Percentiles rank a stretch among this genome's conserved stretches.
phyloP scores from a whole-genome alignment of 768 basidiomycete genomes.

The Sarcomyxa edulis region DNA sequence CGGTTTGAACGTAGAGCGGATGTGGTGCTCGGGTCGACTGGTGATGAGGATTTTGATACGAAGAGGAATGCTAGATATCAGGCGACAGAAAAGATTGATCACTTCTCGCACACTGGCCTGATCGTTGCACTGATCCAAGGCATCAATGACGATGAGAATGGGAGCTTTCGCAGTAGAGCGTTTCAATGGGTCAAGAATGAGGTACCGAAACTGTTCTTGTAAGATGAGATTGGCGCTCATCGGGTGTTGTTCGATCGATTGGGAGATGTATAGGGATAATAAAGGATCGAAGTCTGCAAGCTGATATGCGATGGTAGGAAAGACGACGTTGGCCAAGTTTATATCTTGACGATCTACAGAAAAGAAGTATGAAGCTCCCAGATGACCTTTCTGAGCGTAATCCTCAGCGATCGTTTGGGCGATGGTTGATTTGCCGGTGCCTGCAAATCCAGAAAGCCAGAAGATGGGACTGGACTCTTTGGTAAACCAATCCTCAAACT shows the following conservation, averaged over 20 bases:
- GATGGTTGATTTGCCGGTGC: slow-evolving; percentile 5
- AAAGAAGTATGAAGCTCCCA: slow-evolving; percentile 5
- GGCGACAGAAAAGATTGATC: not conserved
- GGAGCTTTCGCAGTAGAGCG: not conserved
- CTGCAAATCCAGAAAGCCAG: slow-evolving; percentile 4
- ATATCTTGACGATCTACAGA: slow-evolving; percentile 1
- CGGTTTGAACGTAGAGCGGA: not conserved
- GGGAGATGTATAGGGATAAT: not conserved
- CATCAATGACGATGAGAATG: slow-evolving; percentile 6
- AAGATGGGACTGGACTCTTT: not conserved
- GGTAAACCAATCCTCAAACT: not conserved
- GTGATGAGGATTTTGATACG: slow-evolving; percentile 3
- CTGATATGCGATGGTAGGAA: slow-evolving; percentile 6
- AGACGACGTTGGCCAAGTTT: not conserved
- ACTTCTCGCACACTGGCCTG: not conserved
- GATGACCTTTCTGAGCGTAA: not conserved
- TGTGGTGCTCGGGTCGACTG: slow-evolving; percentile 2
- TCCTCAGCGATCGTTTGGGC: slow-evolving; percentile 3
- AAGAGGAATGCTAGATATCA: not conserved
- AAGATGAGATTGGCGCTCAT: not conserved
- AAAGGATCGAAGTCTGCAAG: slow-evolving; percentile 1
- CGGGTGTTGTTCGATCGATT: slow-evolving; percentile 1
- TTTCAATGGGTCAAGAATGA: slow-evolving; percentile 1
- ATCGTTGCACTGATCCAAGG: slow-evolving; percentile 6
- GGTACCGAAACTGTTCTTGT: not conserved